phyloP scores from a whole-genome alignment of 306 rosid genomes.

The Medicago truncatula region DNA sequence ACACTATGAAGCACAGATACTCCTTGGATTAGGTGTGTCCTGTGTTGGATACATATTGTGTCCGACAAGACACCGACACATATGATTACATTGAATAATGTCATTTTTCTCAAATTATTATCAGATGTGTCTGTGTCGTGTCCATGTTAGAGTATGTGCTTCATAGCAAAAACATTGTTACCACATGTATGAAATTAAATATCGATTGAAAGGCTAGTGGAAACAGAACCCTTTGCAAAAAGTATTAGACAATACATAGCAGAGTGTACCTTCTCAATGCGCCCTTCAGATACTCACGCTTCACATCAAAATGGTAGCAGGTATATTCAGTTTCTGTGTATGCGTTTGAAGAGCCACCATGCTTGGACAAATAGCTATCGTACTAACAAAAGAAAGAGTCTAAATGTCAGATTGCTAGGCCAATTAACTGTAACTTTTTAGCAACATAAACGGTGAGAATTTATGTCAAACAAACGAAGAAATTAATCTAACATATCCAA shows the following conservation, averaged over 20 bases:
- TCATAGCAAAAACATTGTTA: background rate
- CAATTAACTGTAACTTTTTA: constrained; percentile 31
- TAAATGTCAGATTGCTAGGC: constrained; percentile 44
- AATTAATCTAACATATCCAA: constrained; percentile 33
- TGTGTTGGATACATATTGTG: too few relatives aligned
- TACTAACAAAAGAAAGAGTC: constrained; percentile 71
- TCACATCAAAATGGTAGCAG: constrained; percentile 98
- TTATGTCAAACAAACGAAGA: constrained; percentile 23
- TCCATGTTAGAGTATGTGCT: too few relatives aligned
- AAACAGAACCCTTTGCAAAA: constrained; percentile 36
- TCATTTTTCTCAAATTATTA: too few relatives aligned
- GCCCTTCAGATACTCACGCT: constrained; percentile 83
- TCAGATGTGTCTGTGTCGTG: too few relatives aligned
- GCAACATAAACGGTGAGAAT: constrained; percentile 30
- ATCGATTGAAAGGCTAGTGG: constrained; percentile 34
- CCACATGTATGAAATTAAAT: constrained; percentile 16
- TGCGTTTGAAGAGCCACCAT: constrained; percentile 97
- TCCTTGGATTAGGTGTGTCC: too few relatives aligned
- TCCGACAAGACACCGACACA: too few relatives aligned
- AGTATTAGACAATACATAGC: constrained; percentile 22
- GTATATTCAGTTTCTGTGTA: constrained; percentile 91
- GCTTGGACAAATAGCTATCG: constrained; percentile 97
- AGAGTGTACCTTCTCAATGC: constrained; percentile 80
- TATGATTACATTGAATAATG: too few relatives aligned
- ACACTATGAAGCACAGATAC: too few relatives aligned